A percentile compares a stretch with the other conserved stretches of the same genome.
phyloP scores from a whole-genome alignment of 2,329 filamentous ascomycete genomes.

The Alternaria arborescens region DNA sequence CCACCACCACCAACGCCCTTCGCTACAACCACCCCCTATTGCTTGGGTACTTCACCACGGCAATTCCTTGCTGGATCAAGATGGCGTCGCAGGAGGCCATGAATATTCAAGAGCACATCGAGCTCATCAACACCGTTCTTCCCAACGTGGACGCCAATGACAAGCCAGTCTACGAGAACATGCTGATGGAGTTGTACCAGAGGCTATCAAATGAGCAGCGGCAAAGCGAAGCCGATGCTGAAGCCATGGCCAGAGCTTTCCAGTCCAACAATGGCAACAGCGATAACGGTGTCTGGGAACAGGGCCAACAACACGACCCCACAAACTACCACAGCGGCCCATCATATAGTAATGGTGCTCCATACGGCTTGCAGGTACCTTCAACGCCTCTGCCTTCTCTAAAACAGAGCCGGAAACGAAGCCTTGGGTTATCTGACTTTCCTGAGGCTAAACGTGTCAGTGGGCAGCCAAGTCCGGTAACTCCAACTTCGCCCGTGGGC shows the following conservation, averaged over 20 bases:
- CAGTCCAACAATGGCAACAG: not conserved
- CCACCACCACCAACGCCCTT: not conserved
- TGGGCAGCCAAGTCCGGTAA: slow-evolving; percentile 30
- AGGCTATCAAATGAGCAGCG: not conserved
- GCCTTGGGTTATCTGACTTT: slow-evolving; percentile 24
- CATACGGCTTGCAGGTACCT: slow-evolving; percentile 4
- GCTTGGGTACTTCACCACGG: not conserved
- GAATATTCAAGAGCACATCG: slow-evolving; percentile 9
- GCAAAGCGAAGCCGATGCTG: not conserved
- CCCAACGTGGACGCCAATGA: slow-evolving; percentile 2
- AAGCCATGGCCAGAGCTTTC: not conserved
- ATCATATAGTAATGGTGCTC: not conserved
- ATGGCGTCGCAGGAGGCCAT: slow-evolving; percentile 1
- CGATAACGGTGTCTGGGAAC: not conserved
- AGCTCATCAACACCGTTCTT: slow-evolving; percentile 9
- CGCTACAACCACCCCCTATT: not conserved
- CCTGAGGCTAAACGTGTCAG: slow-evolving; percentile 40
- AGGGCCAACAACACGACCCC: not conserved
- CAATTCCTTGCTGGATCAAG: not conserved
- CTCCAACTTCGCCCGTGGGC: slow-evolving; percentile 30
- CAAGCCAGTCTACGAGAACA: slow-evolving; percentile 9
- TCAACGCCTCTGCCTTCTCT: slow-evolving; percentile 9
- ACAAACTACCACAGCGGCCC: not conserved
- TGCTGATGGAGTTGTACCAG: slow-evolving; percentile 5
- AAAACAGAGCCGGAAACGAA: slow-evolving; percentile 36